Percentiles rank a stretch among this genome's conserved stretches.
Evolutionary conservation across 805 yeast genomes (phyloP).

Genomic region (Blastobotrys robertii): DNA sequence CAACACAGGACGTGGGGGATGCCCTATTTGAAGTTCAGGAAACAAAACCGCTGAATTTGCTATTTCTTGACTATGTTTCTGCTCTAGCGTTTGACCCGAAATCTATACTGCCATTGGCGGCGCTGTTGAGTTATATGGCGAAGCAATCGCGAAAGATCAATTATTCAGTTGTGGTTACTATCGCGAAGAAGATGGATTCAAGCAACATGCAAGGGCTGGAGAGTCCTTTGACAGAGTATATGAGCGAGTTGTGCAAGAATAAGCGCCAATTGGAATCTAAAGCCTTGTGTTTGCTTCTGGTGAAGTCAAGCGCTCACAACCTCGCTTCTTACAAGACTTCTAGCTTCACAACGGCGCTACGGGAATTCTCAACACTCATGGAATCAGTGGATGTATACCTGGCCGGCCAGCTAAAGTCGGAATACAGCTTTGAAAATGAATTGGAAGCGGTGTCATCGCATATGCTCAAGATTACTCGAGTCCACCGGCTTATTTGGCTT

Average conservation of each 20-base stretch:
- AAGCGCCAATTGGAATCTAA: neutral
- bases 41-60: slow-evolving; percentile 12
- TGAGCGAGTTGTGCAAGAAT: neutral
- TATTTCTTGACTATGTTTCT: slow-evolving; percentile 22
- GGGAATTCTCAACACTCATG: neutral
- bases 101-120: slow-evolving; percentile 16
- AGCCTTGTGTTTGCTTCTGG: neutral
- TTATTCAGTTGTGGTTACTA: neutral
- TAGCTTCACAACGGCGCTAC: neutral
- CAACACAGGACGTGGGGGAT: neutral
- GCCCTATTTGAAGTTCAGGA: neutral
- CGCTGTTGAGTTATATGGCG: slow-evolving; percentile 10
- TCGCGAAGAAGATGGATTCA: neutral
- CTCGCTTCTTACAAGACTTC: neutral
- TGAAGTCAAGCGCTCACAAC: neutral
- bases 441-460: too few species aligned
- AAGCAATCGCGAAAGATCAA: neutral
- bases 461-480: slow-evolving; percentile 9
- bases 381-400: neutral
- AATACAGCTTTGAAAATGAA: neutral
- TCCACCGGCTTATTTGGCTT: slow-evolving; percentile 16
- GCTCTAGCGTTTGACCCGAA: slow-evolving; percentile 17
- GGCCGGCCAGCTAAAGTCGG: neutral
- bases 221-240: slow-evolving; percentile 8
- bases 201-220: slow-evolving; percentile 3